phyloP scores from a whole-genome alignment of 192 early-diverging fungal genomes.

The Martensiomyces pterosporus region DNA sequence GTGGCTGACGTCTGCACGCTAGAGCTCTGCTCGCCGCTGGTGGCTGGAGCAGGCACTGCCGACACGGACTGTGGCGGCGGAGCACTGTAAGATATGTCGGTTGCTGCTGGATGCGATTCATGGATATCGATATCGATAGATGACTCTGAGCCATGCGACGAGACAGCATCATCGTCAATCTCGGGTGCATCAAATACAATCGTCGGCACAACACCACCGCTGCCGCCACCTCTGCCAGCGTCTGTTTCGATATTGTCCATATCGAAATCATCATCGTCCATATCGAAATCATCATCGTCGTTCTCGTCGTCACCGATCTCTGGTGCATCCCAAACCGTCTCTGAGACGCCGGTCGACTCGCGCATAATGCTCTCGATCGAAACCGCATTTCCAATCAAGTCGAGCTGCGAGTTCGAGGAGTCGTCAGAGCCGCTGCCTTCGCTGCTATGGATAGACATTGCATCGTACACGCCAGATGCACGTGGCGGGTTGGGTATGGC shows the following conservation, averaged over 20 bases:
- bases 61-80: too few relatives aligned
- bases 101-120: neutral
- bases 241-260: neutral
- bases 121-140: neutral
- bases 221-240: neutral
- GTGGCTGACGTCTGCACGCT: too few relatives aligned
- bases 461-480: constrained; percentile 20
- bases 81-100: too few relatives aligned
- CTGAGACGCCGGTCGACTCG: too few relatives aligned
- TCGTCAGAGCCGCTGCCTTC: constrained; percentile 6
- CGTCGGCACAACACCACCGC: neutral
- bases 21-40: too few relatives aligned
- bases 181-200: constrained; percentile 2
- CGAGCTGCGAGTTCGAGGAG: too few relatives aligned
- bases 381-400: constrained; percentile 38
- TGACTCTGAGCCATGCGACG: neutral
- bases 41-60: too few relatives aligned
- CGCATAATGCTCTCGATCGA: too few relatives aligned
- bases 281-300: neutral
- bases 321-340: constrained; percentile 11
- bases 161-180: neutral
- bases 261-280: neutral
- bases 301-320: constrained; percentile 7
- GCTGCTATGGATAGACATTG: constrained; percentile 18
- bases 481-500: too few relatives aligned